Conservation (phyloP, 2,329 filamentous ascomycete genomes). For the Trichophyton verrucosum region DNA sequence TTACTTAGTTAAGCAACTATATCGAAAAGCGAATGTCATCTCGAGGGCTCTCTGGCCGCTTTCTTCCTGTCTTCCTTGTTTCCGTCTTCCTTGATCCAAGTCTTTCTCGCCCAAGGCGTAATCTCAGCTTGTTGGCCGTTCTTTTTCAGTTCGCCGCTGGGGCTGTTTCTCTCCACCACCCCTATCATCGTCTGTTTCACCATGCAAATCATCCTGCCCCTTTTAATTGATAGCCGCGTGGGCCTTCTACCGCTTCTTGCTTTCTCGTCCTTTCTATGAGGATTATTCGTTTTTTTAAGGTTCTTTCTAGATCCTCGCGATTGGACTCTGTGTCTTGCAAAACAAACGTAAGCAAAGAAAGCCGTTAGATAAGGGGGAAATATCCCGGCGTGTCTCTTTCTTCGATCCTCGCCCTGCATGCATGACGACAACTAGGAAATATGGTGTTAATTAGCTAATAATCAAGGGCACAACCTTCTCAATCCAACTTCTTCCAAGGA, state of each 20-base stretch:
- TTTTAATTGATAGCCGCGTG: slow-evolving; percentile 3
- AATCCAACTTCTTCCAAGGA: too few species aligned
- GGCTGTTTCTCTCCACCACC: too few species aligned
- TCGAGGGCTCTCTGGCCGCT: too few species aligned
- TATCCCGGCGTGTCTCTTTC: background rate
- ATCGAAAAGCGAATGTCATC: too few species aligned
- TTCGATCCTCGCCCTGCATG: background rate
- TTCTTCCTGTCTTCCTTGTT: background rate
- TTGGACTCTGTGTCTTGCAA: background rate
- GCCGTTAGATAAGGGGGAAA: background rate
- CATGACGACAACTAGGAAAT: background rate
- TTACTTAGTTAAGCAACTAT: background rate
- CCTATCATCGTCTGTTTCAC: background rate
- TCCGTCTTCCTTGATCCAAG: background rate
- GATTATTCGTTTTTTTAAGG: background rate
- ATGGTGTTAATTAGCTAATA: background rate
- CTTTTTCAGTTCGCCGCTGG: too few species aligned
- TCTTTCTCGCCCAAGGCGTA: background rate
- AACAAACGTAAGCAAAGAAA: background rate
- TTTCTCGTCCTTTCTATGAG: background rate
- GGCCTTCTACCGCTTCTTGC: background rate
- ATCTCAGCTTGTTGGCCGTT: background rate
- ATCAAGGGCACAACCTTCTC: background rate
- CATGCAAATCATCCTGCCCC: background rate
- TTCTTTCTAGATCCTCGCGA: background rate